Conservation (phyloP, 257 asterid genomes). For the Solanum rostratum region DNA sequence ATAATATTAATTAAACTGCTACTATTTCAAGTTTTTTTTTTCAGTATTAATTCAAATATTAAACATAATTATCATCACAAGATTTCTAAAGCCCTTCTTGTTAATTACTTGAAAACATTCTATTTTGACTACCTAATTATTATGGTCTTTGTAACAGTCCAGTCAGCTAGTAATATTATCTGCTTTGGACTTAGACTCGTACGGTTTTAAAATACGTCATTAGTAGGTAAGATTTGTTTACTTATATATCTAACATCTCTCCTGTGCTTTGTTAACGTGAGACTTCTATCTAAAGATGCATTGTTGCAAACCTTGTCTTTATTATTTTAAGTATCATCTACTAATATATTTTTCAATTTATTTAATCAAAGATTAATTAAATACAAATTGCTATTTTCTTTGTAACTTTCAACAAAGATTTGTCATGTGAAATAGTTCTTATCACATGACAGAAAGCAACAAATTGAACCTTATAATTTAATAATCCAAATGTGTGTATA, state of each 20-base stretch:
- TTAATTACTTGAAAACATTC: neutral
- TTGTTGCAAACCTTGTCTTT: no score
- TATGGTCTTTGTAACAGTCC: neutral
- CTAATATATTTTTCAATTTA: neutral
- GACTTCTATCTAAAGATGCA: no score
- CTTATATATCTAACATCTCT: no score
- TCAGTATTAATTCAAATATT: neutral
- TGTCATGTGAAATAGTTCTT: neutral
- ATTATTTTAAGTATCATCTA: neutral
- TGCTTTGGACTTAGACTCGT: no score
- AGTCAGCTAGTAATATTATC: no score
- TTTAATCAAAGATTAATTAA: neutral
- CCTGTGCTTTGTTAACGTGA: fast-evolving
- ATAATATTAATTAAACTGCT: neutral
- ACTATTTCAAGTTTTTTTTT: neutral
- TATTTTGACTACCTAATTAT: neutral
- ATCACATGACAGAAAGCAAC: neutral
- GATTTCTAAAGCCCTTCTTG: neutral
- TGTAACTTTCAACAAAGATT: neutral
- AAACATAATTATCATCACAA: neutral
- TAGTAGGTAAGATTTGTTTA: no score
- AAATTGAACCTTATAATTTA: neutral
- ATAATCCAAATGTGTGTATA: neutral
- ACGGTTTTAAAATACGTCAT: no score
- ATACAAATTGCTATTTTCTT: neutral